phyloP scores from a whole-genome alignment of 371 early-diverging fungal genomes.

The Haplosporangium sp. region DNA sequence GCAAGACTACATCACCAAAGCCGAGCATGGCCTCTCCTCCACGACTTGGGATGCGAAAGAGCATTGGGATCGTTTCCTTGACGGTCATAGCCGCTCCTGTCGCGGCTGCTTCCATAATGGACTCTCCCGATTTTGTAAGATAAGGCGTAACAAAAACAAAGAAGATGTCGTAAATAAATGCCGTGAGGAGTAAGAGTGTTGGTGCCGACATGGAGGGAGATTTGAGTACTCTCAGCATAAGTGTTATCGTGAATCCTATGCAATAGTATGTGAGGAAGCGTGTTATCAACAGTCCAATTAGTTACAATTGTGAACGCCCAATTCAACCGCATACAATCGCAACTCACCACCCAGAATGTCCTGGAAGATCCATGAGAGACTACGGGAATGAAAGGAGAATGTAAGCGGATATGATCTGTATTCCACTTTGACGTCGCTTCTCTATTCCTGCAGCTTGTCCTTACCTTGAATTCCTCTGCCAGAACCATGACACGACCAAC shows the following conservation, averaged over 20 bases:
- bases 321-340: background rate
- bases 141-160: conserved; percentile 55
- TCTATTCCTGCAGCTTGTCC: background rate
- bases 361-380: conserved; percentile 53
- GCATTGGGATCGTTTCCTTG: conserved; percentile 52
- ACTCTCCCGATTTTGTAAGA: conserved; percentile 51
- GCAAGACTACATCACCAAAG: conserved; percentile 56
- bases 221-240: conserved; percentile 45
- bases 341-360: conserved; percentile 48
- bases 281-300: background rate
- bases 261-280: background rate
- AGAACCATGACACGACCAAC: conserved; percentile 35
- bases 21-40: conserved; percentile 55
- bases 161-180: conserved; percentile 55
- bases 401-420: background rate
- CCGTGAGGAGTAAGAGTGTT: conserved; percentile 43
- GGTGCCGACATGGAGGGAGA: conserved; percentile 47
- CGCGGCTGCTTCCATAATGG: conserved; percentile 56
- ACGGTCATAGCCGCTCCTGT: conserved; percentile 54
- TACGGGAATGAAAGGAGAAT: conserved; percentile 6
- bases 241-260: conserved; percentile 38
- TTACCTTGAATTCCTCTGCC: conserved; percentile 42
- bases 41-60: conserved; percentile 44
- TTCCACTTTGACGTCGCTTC: background rate
- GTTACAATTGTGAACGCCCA: too few species aligned